Base-by-base conservation (phyloP, 768 basidiomycete species). In the Phlebiopsis gigantea region DNA sequence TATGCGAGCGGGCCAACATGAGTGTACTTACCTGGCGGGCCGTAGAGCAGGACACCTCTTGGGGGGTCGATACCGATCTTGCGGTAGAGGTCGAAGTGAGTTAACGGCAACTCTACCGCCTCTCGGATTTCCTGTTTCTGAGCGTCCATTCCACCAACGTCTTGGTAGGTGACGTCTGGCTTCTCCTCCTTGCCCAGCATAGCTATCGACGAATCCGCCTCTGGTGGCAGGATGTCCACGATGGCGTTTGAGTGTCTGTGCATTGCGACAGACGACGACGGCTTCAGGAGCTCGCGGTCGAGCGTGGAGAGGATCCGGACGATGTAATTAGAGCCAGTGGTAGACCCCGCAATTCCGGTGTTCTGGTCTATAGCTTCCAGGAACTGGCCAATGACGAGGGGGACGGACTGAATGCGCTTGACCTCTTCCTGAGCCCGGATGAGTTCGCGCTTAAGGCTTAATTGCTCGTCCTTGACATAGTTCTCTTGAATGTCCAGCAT, bases 41-140 rank as follows among this genome's bases (percentile, higher is more conserved):
- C 97, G 67, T 97, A 98, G 14, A 99, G 79, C 54, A 99, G 74
- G 2, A 99, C 97, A 74, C 97, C 97, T 24, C 97, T 82, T 57
- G 97, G 97, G 2, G 97, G 97, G 75, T 99, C 96, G 61, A 99
- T 99, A 62, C 97, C 97, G 66, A 99, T 99, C 77, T 98, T 98
- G 77, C 92, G 92, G 80, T 98, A 99, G 43, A 99, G 76, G 67
- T 99, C 96, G 69, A 96, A 96, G 72, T 99, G 89, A n/a, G 88
- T 93, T 53, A 93, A 76, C 24, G 97, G 97, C 21, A 99, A 79
- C 71, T 99, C 97, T 28, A 99, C 97, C 4, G 96, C 96, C 74
- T 99, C 97, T 61, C 96, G 77, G 59, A 99, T 98, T 74, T 99
- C 96, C 75, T 98, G 96, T 76, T 98, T 99, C 77, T 99, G 97